Conservation (phyloP, 306 rosid genomes). For the Dryas octopetala region DNA sequence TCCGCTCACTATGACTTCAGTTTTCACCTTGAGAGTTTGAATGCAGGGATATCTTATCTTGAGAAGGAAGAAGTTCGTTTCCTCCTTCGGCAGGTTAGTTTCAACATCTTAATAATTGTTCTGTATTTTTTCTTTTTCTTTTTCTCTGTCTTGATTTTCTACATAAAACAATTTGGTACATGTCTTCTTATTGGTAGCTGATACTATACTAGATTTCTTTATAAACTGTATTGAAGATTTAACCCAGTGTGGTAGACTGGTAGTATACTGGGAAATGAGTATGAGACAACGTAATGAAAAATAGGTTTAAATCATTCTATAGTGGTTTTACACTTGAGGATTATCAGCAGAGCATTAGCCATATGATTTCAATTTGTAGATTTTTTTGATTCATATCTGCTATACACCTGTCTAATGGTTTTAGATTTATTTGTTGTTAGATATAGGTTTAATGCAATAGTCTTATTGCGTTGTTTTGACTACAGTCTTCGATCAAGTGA, state of each 20-base stretch:
- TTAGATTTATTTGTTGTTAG: constrained; percentile 1
- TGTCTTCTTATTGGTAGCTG: background rate
- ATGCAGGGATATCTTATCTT: constrained; percentile 77
- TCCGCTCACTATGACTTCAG: constrained; percentile 8
- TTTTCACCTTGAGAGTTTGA: constrained; percentile 37
- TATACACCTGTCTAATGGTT: background rate
- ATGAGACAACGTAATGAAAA: constrained; percentile 3
- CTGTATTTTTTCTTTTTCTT: background rate
- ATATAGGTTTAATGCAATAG: background rate
- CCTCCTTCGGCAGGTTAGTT: constrained; percentile 92
- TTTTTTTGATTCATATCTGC: background rate
- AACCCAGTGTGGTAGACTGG: background rate
- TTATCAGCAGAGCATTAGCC: constrained; percentile 2
- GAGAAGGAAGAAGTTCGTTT: constrained; percentile 98
- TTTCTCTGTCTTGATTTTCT: constrained; percentile 1
- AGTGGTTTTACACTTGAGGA: background rate
- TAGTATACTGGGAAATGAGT: background rate
- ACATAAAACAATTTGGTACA: background rate
- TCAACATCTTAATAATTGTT: background rate
- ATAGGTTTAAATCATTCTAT: background rate
- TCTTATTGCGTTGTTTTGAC: background rate
- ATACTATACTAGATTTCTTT: background rate
- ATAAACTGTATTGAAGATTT: constrained; percentile 4
- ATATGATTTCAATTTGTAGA: background rate
- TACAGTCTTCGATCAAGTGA: constrained; percentile 2